phyloP scores from a whole-genome alignment of 2,329 filamentous ascomycete genomes.

The Aspergillus floridensis region DNA sequence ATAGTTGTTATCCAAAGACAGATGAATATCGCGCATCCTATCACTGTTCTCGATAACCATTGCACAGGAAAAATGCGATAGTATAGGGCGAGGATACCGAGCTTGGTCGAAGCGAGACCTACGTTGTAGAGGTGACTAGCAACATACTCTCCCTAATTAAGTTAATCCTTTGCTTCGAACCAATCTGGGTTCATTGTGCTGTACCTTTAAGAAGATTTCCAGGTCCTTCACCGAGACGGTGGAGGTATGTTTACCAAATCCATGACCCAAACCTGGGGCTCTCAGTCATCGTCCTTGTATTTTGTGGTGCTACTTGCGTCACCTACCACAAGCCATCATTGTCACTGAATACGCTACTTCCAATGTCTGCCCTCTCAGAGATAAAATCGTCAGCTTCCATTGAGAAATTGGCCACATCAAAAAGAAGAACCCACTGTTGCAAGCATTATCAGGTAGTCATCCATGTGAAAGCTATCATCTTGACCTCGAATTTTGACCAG shows the following conservation, averaged over 20 bases:
- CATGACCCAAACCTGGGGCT: conserved; percentile 3
- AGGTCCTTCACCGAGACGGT: not conserved
- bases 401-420: not conserved
- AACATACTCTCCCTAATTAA: conserved; percentile 2
- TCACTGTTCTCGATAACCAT: conserved; percentile 7
- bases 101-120: conserved; percentile 4
- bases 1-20: conserved; percentile 6
- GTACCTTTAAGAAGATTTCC: conserved; percentile 8
- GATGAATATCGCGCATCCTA: conserved; percentile 1
- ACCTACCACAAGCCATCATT: conserved; percentile 2
- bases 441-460: conserved; percentile 3
- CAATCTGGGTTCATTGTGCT: too few relatives aligned
- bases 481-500: not conserved
- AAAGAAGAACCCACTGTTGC: not conserved
- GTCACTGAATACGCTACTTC: conserved; percentile 5
- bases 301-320: not conserved
- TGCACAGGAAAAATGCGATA: conserved; percentile 6
- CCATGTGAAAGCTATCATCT: conserved; percentile 2
- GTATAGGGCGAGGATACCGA: conserved; percentile 7
- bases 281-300: not conserved
- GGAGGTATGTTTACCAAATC: conserved; percentile 2
- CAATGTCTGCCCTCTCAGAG: not conserved
- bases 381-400: not conserved
- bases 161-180: not conserved
- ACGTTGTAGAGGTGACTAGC: conserved; percentile 10